Evolutionary conservation across 352 stramenopile species (phyloP), one percentile per base, ranked within the genome.

Genomic region (Globisporangium lucens): DNA sequence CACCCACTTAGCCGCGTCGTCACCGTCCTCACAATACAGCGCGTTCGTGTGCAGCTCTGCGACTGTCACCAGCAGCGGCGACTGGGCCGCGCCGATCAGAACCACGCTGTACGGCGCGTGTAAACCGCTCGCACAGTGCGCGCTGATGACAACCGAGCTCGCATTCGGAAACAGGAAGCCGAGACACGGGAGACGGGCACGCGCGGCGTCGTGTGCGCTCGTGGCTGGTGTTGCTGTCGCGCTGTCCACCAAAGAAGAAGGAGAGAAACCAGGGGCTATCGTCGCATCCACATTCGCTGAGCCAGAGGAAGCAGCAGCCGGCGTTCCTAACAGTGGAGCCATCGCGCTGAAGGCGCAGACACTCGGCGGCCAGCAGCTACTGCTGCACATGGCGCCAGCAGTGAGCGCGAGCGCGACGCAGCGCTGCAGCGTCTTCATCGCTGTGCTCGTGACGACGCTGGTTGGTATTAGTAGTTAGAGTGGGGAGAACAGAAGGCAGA

Each of bases 91-190:
- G 5, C 58, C 58, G 20, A 63, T 53, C 12, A 63, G 6, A 27
- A 63, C 24, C 36, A 63, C 58, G 6, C 13, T 27, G 38, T 55
- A 8, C 3, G 58, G 36, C 7, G 3, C 29, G 24, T 5, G 53
- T 2, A 29, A 43, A 3, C 13, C 7, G 1, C 0, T 56, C 17
- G 47, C 41, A 33, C 41, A 64, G 4, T 53, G 41, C 15, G 27
- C 38, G 27, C 41, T 56, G 12, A 15, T 47, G 17, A 56, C 17
- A 5, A 64, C 43, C 4, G 24, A 56, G 4, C 1, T 17, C 43
- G 46, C 46, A 22, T 64, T 30, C 3, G 43, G 43, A 9, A 64
- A 41, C 41, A 64, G 43, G 41, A 64, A 64, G 1, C 59, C 41
- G 6, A 33, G 41, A 41, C 59, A 64, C 0, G 57, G 38, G 35